Evolutionary conservation across 2,329 filamentous ascomycete species (phyloP).

Genomic region (Cordyceps javanica): DNA sequence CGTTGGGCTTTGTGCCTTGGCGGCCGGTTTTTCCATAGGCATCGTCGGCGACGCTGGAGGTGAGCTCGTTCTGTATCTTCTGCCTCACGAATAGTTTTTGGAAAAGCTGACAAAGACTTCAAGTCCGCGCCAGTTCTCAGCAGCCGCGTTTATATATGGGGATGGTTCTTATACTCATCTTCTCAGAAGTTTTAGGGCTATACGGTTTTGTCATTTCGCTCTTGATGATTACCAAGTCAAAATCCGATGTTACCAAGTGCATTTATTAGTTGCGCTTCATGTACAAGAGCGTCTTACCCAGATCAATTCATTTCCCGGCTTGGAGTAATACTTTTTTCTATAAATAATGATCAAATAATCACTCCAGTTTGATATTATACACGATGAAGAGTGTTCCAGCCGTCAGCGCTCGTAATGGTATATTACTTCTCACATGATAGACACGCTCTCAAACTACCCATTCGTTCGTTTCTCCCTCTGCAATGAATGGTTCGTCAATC

Average conservation of each 20-base stretch:
- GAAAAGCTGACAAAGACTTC: neutral
- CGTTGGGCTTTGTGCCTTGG: constrained; percentile 38
- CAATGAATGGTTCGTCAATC: constrained; percentile 87
- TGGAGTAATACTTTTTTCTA: no score
- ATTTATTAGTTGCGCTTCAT: neutral
- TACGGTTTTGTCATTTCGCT: constrained; percentile 44
- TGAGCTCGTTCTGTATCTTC: constrained; percentile 17
- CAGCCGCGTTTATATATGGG: constrained; percentile 41
- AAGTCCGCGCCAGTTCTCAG: constrained; percentile 40
- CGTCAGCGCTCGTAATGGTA: neutral
- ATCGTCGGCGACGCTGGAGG: constrained; percentile 41
- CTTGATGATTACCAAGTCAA: constrained; percentile 41
- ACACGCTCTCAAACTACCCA: constrained; percentile 60
- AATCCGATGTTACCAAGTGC: constrained; percentile 32
- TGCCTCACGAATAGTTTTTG: neutral
- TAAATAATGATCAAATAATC: neutral
- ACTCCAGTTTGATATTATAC: neutral
- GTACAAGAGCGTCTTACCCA: neutral
- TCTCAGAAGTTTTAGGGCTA: constrained; percentile 38
- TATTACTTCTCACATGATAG: neutral
- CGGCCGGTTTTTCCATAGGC: constrained; percentile 41
- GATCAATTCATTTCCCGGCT: neutral
- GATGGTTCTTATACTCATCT: constrained; percentile 44
- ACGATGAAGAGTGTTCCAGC: neutral
- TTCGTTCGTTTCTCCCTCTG: constrained; percentile 66